phyloP scores from a whole-genome alignment of 495 filamentous ascomycete genomes.

The Pseudomonodictys pantanalensis region DNA sequence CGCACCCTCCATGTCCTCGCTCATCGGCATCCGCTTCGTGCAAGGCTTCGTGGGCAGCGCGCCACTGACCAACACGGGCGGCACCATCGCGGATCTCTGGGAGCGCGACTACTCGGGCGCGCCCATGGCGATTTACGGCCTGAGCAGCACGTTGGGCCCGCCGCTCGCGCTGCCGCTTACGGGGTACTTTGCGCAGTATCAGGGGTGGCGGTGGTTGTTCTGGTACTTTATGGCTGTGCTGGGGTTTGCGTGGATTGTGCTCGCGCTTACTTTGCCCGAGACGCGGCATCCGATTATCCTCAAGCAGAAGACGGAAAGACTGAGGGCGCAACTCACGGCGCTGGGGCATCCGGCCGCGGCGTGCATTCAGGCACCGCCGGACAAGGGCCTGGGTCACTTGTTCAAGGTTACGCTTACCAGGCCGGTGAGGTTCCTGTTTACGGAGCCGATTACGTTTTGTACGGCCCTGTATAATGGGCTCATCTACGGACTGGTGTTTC shows the following conservation, averaged over 20 bases:
- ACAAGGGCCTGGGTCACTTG: background rate
- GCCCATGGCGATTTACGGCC: background rate
- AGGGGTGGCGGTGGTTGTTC: constrained; percentile 6
- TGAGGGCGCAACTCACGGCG: background rate
- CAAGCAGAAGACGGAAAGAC: constrained; percentile 1
- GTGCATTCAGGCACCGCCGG: background rate
- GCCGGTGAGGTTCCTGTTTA: constrained; percentile 3
- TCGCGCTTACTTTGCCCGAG: constrained; percentile 3
- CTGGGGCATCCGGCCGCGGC: background rate
- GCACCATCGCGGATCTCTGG: constrained; percentile 81
- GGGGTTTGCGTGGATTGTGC: constrained; percentile 2
- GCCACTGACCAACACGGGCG: constrained; percentile 83
- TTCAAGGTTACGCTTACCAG: constrained; percentile 1
- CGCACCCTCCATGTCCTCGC: constrained; percentile 73
- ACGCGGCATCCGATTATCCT: constrained; percentile 13
- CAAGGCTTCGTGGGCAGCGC: constrained; percentile 81
- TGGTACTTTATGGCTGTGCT: constrained; percentile 9
- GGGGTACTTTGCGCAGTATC: background rate
- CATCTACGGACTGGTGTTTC: constrained; percentile 2
- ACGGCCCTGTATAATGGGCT: constrained; percentile 6
- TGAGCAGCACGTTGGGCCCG: background rate
- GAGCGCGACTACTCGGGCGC: background rate
- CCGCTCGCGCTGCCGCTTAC: constrained; percentile 2
- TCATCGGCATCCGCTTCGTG: constrained; percentile 78
- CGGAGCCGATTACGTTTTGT: constrained; percentile 1